Evolutionary conservation across 345 rosid species (phyloP), one percentile per base, ranked within the genome.

Genomic region (Hevea brasiliensis): DNA sequence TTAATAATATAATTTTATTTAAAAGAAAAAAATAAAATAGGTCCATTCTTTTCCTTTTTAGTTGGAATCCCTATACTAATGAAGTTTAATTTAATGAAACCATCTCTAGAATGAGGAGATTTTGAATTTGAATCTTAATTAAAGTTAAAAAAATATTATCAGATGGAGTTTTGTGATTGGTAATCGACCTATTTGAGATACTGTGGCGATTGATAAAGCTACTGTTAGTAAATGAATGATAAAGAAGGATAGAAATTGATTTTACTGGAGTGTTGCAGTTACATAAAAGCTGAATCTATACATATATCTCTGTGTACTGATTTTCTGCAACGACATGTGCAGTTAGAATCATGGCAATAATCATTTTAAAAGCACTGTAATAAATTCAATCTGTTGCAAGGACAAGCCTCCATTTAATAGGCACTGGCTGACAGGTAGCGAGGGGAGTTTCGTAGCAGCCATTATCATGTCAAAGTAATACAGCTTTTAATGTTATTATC

Each of bases 321-420:
- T 26, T 47, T 27, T 12, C 63, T 65, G 57, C n/a, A 9, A 67
- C 15, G 64, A 40, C 59, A 66, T 32, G 63, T 29, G 61, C 53
- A 57, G 64, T 47, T 59, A 15, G 27, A 67, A 42, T 35, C 17
- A 48, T 60, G 15, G 64, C 24, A 61, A 62, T 50, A 77, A 73
- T 67, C 67, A 72, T 54, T 76, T 72, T 29, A 61, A 66, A 80
- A 76, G 32, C 65, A 67, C 10, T 32, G 65, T 45, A 78, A 72
- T 75, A 21, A 78, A 72, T 72, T 50, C 74, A 75, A 15, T 21
- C 51, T 35, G 74, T 62, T 56, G 67, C 58, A 29, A 26, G 66
- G 76, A 67, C 60, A 77, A 67, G 78, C 37, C 68, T 55, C 47
- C 20, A 67, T 50, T 73, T 73, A 74, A 70, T 74, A 45, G 66